Conservation (phyloP, 805 yeast genomes). For the Wickerhamiella spandovensis region DNA sequence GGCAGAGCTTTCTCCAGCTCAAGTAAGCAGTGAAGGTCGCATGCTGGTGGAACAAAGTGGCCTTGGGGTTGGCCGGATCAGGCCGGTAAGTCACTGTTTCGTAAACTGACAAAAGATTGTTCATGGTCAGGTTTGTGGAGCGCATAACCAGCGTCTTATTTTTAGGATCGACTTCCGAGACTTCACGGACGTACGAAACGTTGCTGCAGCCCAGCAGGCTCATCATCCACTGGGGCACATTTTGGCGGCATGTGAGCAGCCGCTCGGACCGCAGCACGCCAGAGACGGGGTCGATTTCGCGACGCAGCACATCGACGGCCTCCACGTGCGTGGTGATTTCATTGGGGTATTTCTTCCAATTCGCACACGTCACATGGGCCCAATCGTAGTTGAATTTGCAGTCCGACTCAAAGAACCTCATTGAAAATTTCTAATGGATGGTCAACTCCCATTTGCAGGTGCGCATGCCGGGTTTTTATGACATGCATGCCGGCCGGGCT, state of each 20-base stretch:
- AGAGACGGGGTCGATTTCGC: constrained; percentile 46
- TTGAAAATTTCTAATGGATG: constrained; percentile 19
- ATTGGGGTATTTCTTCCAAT: constrained; percentile 96
- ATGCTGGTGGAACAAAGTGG: constrained; percentile 59
- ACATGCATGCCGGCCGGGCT: background rate
- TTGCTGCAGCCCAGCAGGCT: constrained; percentile 59
- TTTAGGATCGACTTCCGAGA: constrained; percentile 66
- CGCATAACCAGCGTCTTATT: constrained; percentile 58
- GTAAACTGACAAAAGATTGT: constrained; percentile 58
- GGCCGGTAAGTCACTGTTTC: constrained; percentile 82
- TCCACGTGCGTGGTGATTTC: constrained; percentile 84
- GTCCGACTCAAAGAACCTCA: constrained; percentile 66
- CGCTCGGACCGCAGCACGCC: constrained; percentile 65
- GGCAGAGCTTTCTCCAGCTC: constrained; percentile 53
- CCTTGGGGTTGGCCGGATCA: constrained; percentile 36
- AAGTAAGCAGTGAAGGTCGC: constrained; percentile 87
- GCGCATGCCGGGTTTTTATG: background rate
- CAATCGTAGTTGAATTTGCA: constrained; percentile 73
- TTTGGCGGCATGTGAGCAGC: constrained; percentile 75
- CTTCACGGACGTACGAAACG: constrained; percentile 73
- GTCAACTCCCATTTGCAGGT: background rate
- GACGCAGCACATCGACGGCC: constrained; percentile 74
- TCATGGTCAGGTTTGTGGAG: constrained; percentile 77
- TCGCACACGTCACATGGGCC: constrained; percentile 91
- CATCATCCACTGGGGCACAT: constrained; percentile 72